phyloP scores from a whole-genome alignment of 2,329 filamentous ascomycete genomes.

The Helotiales sp. region DNA sequence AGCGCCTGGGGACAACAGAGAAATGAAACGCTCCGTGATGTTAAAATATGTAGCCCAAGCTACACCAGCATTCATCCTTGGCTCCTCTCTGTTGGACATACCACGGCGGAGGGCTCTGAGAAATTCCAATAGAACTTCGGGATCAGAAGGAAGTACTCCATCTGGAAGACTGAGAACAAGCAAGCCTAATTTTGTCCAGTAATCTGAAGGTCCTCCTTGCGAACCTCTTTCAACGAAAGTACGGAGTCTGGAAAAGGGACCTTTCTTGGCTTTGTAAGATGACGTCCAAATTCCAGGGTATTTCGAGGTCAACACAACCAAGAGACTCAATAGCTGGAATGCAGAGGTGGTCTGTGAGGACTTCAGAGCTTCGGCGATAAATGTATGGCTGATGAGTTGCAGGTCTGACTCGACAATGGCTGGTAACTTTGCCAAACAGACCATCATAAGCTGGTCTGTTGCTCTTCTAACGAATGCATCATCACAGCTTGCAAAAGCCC shows the following conservation, averaged over 20 bases:
- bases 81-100: constrained; percentile 75
- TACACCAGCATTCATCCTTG: constrained; percentile 65
- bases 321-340: constrained; percentile 68
- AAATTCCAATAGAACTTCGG: constrained; percentile 63
- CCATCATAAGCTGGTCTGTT: constrained; percentile 56
- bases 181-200: constrained; percentile 72
- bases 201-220: constrained; percentile 72
- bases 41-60: constrained; percentile 81
- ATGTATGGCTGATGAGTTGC: constrained; percentile 56
- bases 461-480: constrained; percentile 58
- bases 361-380: constrained; percentile 76
- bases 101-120: constrained; percentile 72
- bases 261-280: constrained; percentile 57
- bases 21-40: constrained; percentile 59
- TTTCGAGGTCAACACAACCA: constrained; percentile 67
- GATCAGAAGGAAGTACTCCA: constrained; percentile 58
- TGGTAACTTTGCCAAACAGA: constrained; percentile 53
- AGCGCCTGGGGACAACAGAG: constrained; percentile 51
- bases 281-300: constrained; percentile 77
- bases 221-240: constrained; percentile 83
- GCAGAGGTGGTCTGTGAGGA: constrained; percentile 76
- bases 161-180: constrained; percentile 63
- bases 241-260: constrained; percentile 62
- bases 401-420: constrained; percentile 56
- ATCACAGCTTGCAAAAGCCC: constrained; percentile 69